Base-by-base conservation (phyloP, 106 monocot species). In the Iris macrosiphon region DNA sequence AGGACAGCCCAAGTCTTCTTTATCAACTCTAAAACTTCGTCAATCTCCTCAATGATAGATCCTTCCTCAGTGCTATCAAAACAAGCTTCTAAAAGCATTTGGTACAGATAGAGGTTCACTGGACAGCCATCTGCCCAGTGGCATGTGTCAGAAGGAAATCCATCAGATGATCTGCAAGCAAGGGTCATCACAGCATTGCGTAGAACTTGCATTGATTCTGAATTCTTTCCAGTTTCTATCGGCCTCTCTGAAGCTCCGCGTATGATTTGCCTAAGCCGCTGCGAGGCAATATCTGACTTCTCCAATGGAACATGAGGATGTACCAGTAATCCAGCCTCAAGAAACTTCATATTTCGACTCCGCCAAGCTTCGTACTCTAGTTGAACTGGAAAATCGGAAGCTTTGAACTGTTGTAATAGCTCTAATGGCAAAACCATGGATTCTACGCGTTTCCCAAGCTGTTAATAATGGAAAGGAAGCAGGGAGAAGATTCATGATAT, bases 81-180 rank as follows among this genome's bases (percentile, higher is more conserved):
- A 62, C 96, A 96, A 52, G 80, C 49, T 65, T 86, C 82, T 51
- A 96, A 62, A 13, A 96, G 60, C 75, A 66, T 75, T 39, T 86
- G 82, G 62, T 96, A 96, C 21, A 96, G 63, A 54, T 78, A 67
- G 30, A 96, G 83, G 73, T 96, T 96, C 31, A 96, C 30, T 2
- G 96, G 96, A 47, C 64, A 66, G 7, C 96, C 96, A 80, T 96
- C 90, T 58, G 90, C 96, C 96, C 96, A 96, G 50, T 96, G 96
- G 49, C 65, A 82, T 33, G 49, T 55, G 27, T 96, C 96, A 34
- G 79, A 65, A 65, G 55, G 22, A 67, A 29, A 80, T 39, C 83
- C 83, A 59, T 96, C 86, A 58, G 50, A 61, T 25, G 96, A 83
- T 60, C 82, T 79, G 17, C 44, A 61, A 60, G 90, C 80, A 40